Base-by-base conservation (phyloP, 768 basidiomycete genomes). In the Crepidotus variabilis region DNA sequence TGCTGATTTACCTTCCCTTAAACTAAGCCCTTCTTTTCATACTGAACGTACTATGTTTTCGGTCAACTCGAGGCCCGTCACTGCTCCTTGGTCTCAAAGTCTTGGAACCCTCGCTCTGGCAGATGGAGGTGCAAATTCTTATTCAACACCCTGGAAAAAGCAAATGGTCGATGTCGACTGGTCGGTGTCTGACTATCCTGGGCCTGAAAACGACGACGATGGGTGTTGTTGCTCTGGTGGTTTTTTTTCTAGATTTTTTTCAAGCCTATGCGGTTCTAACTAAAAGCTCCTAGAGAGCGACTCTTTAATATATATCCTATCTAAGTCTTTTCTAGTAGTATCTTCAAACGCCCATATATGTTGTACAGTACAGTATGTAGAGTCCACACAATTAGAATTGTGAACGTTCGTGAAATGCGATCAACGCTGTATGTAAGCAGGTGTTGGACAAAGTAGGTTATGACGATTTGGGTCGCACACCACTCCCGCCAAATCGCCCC, bases 21-120 rank as follows among this genome's bases (percentile, higher is more conserved):
- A 63, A 33, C 66, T 66, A 21, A 70, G 60, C 48, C 62, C 68
- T 18, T 77, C 75, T 14, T 71, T 74, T 56, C 63, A 63, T 45
- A 72, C 74, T 4, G 68, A 78, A 62, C 68, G 65, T 57, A 74
- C 72, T 21, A 66, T 67, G 54, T 53, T 68, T 47, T 72, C 72
- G 48, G 59, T 75, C 61, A 43, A 65, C 61, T 61, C 68, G 20
- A 61, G 34, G 23, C 55, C 65, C 50, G 56, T 55, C 33, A 69
- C 67, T 16, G 65, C 63, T 36, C 62, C 65, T 22, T 75, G 72
- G 70, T 68, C 72, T 16, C 65, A 63, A 49, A 63, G 64, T 33
- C 54, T 64, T 33, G 63, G 65, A 14, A 61, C 69, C 14, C 39
- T 43, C 39, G 39, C 39, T 16, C 55, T 60, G 33, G 58, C 60